A percentile compares a stretch with the other conserved stretches of the same genome.
Evolutionary conservation across 495 filamentous ascomycete species (phyloP).

Genomic region (Cudoniella acicularis): DNA sequence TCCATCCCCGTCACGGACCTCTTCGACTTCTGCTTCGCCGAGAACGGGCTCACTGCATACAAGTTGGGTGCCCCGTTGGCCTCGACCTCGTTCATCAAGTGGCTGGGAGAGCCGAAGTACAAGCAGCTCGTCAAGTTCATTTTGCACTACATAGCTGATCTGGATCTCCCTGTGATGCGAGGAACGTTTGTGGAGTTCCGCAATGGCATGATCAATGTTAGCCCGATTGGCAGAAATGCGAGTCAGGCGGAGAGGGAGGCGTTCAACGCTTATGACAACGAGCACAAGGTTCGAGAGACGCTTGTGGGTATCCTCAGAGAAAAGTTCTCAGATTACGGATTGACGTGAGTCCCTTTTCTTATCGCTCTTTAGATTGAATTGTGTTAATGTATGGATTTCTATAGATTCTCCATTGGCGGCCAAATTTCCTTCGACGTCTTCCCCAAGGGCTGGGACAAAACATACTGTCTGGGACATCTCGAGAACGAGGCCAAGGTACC

Average conservation of each 20-base stretch:
- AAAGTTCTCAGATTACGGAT: constrained; percentile 74
- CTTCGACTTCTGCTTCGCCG: constrained; percentile 95
- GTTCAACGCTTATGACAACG: constrained; percentile 73
- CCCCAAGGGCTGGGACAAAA: constrained; percentile 97
- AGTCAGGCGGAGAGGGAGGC: constrained; percentile 72
- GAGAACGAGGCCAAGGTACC: constrained; percentile 70
- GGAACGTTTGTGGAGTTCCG: constrained; percentile 97
- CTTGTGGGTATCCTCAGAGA: constrained; percentile 73
- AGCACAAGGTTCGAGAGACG: constrained; percentile 65
- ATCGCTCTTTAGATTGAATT: constrained; percentile 3
- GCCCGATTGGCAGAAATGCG: constrained; percentile 89
- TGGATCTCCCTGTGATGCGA: constrained; percentile 84
- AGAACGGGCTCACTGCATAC: constrained; percentile 93
- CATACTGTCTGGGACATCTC: constrained; percentile 88
- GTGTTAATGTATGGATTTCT: constrained; percentile 7
- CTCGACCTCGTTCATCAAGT: constrained; percentile 80
- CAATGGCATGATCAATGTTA: constrained; percentile 96
- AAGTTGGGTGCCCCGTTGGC: constrained; percentile 70
- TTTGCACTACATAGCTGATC: constrained; percentile 83
- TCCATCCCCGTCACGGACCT: constrained; percentile 64
- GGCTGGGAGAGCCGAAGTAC: constrained; percentile 90
- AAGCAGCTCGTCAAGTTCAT: constrained; percentile 82
- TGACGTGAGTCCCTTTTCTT: constrained; percentile 62
- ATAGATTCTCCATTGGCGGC: constrained; percentile 86
- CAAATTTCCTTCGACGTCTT: constrained; percentile 99